Evolutionary conservation across 495 filamentous ascomycete species (phyloP).

Genomic region (Lophiotrema nucula): DNA sequence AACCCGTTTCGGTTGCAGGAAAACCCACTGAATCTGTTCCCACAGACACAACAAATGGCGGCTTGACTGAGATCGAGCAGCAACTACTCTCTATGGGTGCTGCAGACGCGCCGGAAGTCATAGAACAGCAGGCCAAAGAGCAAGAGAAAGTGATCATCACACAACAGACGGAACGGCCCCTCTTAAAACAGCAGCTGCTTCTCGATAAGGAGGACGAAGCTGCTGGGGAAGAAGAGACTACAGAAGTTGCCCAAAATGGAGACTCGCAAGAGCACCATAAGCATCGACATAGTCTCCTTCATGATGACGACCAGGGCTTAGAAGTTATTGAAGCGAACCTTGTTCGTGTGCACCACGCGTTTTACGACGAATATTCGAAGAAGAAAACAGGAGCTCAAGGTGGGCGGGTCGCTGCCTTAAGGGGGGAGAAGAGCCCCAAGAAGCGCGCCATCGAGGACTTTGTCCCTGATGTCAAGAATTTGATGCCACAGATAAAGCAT

Average conservation of each 20-base stretch:
- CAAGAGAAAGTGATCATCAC: slow-evolving; percentile 83
- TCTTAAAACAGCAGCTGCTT: slow-evolving; percentile 83
- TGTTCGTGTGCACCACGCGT: slow-evolving; percentile 68
- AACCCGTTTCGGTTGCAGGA: slow-evolving; percentile 18
- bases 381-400: slow-evolving; percentile 50
- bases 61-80: slow-evolving; percentile 61
- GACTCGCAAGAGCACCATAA: slow-evolving; percentile 49
- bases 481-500: slow-evolving; percentile 76
- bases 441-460: slow-evolving; percentile 56
- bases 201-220: slow-evolving; percentile 79
- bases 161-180: slow-evolving; percentile 81
- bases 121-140: slow-evolving; percentile 73
- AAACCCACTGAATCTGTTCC: slow-evolving; percentile 31
- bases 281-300: slow-evolving; percentile 73
- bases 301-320: slow-evolving; percentile 82
- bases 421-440: slow-evolving; percentile 52
- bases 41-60: slow-evolving; percentile 33
- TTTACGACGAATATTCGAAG: slow-evolving; percentile 77
- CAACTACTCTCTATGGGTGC: slow-evolving; percentile 76
- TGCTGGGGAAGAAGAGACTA: slow-evolving; percentile 46
- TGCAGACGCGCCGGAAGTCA: slow-evolving; percentile 65
- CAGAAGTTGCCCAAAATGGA: slow-evolving; percentile 52
- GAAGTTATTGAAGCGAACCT: slow-evolving; percentile 70
- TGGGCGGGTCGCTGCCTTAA: slow-evolving; percentile 59
- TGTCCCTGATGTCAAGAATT: slow-evolving; percentile 79